Base-by-base conservation (phyloP, 306 rosid genomes). In the Datisca glomerata region DNA sequence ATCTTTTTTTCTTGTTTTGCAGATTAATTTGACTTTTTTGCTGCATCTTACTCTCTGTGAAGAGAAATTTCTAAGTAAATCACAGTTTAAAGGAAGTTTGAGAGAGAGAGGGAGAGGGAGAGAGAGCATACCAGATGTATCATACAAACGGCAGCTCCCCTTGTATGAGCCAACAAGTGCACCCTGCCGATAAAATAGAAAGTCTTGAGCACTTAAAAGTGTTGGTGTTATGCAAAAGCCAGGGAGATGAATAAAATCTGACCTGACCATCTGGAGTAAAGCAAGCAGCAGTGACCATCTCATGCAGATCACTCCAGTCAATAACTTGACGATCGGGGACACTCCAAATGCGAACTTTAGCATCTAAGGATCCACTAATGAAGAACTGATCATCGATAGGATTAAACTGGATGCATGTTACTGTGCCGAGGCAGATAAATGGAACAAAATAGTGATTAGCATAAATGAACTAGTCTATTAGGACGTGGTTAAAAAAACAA, bases 261-360 rank as follows among this genome's bases (percentile, higher is more conserved):
- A 91, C 98, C 98, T 91, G 94, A 49, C 98, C 98, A 75, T 91
- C 98, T 24, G 98, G 94, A 10, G 98, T 84, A 59, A 84, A 91
- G 72, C 98, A 84, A 58, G 98, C 96, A 48, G 98, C 78, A 49
- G 98, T 91, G 70, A 91, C 92, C 96, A 91, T 84, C 86, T 91
- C 96, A 51, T 78, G 96, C 69, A 75, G 60, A 76, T 91, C 98
- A 45, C 56, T 78, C 96, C 96, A 91, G 50, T 91, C 98, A 57
- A 91, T 96, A 43, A 91, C 98, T 66, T 84, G 86, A 41, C 66
- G 84, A 59, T 84, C 86, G 34, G 84, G 81, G 57, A 91, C 80
- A 72, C 94, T 91, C 98, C 98, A 91, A 57, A 91, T 84, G 43
- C 98, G 98, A 59, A 91, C 98, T 69, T 91, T 91, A 24, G 79